phyloP scores from a whole-genome alignment of 306 rosid genomes.

The Pterocarpus santalinus region DNA sequence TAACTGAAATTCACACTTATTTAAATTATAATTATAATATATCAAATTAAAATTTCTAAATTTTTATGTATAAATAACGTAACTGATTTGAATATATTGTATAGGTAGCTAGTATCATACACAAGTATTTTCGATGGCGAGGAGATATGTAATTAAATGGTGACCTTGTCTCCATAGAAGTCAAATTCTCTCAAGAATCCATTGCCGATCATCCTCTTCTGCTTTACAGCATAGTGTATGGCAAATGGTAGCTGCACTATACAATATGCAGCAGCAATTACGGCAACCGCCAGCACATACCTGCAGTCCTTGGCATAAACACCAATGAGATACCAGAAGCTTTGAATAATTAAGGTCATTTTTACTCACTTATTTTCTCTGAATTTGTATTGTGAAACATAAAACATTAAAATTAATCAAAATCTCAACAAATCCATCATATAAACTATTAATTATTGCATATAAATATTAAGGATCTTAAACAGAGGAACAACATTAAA shows the following conservation, averaged over 20 bases:
- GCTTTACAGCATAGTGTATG: conserved; percentile 49
- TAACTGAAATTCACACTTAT: too few relatives aligned
- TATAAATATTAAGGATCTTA: not conserved
- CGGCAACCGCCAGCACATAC: conserved; percentile 54
- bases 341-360: not conserved
- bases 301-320: conserved; percentile 36
- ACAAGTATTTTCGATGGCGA: not conserved
- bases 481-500: too few relatives aligned
- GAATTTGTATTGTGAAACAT: not conserved
- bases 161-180: conserved; percentile 66
- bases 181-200: conserved; percentile 61
- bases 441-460: not conserved
- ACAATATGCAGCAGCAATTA: conserved; percentile 55
- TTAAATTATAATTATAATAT: too few relatives aligned
- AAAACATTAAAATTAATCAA: not conserved
- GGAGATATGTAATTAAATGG: not conserved
- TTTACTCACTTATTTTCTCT: not conserved
- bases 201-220: conserved; percentile 55
- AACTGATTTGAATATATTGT: not conserved
- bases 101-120: not conserved
- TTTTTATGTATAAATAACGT: too few relatives aligned
- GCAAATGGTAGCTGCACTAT: conserved; percentile 63
- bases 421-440: not conserved
- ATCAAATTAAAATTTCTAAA: too few relatives aligned
- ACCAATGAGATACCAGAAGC: not conserved